Base-by-base conservation (phyloP, 352 stramenopile species). In the Phytopythium kandeliae region DNA sequence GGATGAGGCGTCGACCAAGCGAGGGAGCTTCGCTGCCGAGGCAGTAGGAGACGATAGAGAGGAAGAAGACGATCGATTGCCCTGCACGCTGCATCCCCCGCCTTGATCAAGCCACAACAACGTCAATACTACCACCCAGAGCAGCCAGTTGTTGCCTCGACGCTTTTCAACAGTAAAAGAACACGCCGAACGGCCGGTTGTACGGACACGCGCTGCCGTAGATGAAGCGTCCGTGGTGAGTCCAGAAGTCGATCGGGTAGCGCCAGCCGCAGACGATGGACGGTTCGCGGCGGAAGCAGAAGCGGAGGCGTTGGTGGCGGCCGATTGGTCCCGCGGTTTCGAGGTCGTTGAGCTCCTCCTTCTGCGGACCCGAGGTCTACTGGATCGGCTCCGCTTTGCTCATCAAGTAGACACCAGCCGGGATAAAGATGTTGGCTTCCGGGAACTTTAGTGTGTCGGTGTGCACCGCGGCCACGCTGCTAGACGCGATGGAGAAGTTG, bases 1-100 rank as follows among this genome's bases (percentile, higher is more conserved):
- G 57, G 77, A 91, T 46, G 77, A 89, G 65, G 69, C 65, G 3
- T 77, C 68, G 7, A 66, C 71, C 12, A 86, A 78, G 60, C 58
- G 66, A 33, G 44, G 51, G 10, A 24, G 44, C 28, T 5, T 17
- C 31, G 6, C 10, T 16, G 31, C 2, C 31, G 31, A 35, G 31
- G 5, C 5, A 10, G 28, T 11, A 33, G 28, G 10, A 5, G 10
- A 60, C 17, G 22, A 17, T 6, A 34, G 3, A 43, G 35, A 38
- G 24, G 36, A 35, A 26, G 36, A 40, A 2, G 43, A 49, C 13
- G 16, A 17, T 17, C 2, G 13, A 17, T 22, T 4, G 22, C 5
- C 13, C 40, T 19, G 16, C 22, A 46, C 22, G 40, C 17, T 12
- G 21, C 22, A 21, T 21, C 19, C 22, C 13, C 26, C 31, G 24